phyloP scores from a whole-genome alignment of 2,329 filamentous ascomycete species.

The Tolypocladium ophioglossoides region DNA sequence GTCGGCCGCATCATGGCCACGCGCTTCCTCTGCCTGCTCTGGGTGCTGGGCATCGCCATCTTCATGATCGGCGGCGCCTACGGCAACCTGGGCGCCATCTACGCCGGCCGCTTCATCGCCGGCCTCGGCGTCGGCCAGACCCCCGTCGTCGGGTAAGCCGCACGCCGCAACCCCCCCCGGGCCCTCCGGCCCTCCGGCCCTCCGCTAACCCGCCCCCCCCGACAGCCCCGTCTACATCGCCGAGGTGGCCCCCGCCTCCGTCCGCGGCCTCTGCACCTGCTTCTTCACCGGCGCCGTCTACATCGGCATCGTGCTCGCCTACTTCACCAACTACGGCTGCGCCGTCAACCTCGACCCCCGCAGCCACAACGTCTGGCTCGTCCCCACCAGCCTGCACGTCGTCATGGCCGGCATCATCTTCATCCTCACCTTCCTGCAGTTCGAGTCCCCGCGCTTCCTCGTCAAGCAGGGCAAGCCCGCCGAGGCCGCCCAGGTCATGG shows the following conservation, averaged over 20 bases:
- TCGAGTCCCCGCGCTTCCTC: constrained; percentile 61
- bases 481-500: constrained; percentile 44
- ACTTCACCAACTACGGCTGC: constrained; percentile 61
- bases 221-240: constrained; percentile 61
- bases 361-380: constrained; percentile 44
- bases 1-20: constrained; percentile 55
- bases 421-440: constrained; percentile 55
- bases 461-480: constrained; percentile 53
- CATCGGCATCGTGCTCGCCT: constrained; percentile 66
- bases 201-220: no score
- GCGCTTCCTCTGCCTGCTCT: constrained; percentile 43
- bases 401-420: constrained; percentile 69
- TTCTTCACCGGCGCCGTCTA: constrained; percentile 50
- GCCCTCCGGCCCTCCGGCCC: background rate
- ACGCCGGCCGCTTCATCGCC: constrained; percentile 56
- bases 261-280: constrained; percentile 63
- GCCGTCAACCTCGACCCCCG: constrained; percentile 35
- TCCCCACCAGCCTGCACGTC: constrained; percentile 66
- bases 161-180: no score
- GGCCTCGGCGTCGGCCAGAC: constrained; percentile 58
- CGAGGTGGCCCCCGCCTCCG: constrained; percentile 57
- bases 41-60: constrained; percentile 47
- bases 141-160: constrained; percentile 44
- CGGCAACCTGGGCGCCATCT: constrained; percentile 46
- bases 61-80: constrained; percentile 42